phyloP scores from a whole-genome alignment of 2,329 filamentous ascomycete genomes.

The Microthyrium microscopicum region DNA sequence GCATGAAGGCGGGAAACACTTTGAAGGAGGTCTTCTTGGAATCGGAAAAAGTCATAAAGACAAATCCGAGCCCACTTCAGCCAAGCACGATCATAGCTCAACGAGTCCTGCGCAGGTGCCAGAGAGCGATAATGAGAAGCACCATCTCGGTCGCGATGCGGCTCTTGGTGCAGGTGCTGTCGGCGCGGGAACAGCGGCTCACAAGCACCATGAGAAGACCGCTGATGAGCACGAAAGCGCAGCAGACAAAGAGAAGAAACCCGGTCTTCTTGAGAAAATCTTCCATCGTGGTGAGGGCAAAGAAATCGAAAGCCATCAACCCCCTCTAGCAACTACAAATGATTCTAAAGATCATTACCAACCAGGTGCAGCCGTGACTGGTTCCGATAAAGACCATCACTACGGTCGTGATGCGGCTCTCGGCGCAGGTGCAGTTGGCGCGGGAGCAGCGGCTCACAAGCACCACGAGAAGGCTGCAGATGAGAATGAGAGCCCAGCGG shows the following conservation, averaged over 20 bases:
- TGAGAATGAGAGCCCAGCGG: conserved; percentile 13
- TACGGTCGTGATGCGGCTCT: neutral
- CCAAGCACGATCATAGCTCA: too few species aligned
- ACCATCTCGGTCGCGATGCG: neutral
- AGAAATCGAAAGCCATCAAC: too few species aligned
- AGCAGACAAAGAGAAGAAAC: conserved; percentile 17
- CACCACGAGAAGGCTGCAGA: conserved; percentile 14
- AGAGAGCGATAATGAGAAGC: conserved; percentile 7
- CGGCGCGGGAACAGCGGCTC: conserved; percentile 16
- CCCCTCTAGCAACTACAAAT: too few species aligned
- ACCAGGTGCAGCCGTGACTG: too few species aligned
- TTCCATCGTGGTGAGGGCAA: conserved; percentile 25
- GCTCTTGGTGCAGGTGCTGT: conserved; percentile 11
- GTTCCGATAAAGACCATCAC: neutral
- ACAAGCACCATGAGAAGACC: conserved; percentile 13
- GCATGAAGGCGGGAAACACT: too few species aligned
- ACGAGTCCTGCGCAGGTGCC: too few species aligned
- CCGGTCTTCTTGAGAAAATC: conserved; percentile 21
- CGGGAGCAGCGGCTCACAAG: too few species aligned
- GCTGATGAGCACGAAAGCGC: conserved; percentile 16
- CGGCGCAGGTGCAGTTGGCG: neutral
- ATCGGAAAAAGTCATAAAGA: too few species aligned
- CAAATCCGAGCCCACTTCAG: too few species aligned
- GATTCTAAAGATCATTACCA: too few species aligned
- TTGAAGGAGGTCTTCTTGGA: too few species aligned